A percentile compares a stretch with the other conserved stretches of the same genome.
phyloP scores from a whole-genome alignment of 257 asterid genomes.

The Ilex aquifolium region DNA sequence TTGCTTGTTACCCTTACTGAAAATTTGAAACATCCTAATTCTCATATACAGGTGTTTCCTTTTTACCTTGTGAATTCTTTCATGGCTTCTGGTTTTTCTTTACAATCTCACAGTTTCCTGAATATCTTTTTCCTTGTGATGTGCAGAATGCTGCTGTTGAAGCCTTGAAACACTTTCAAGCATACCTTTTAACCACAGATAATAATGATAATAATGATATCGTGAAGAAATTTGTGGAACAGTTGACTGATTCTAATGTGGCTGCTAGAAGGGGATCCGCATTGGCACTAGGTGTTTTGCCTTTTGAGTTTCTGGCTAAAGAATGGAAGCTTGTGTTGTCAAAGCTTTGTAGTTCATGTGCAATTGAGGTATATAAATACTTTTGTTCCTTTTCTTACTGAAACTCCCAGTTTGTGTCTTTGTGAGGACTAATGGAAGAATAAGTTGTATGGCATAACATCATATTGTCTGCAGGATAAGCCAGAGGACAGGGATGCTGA shows the following conservation, averaged over 20 bases:
- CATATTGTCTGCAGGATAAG: constrained; percentile 49
- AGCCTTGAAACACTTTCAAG: constrained; percentile 61
- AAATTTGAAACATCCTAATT: constrained; percentile 89
- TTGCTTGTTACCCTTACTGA: constrained; percentile 81
- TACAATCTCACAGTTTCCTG: constrained; percentile 3
- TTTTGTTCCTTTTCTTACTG: constrained; percentile 22
- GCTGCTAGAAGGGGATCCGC: constrained; percentile 97
- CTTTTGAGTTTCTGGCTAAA: constrained; percentile 56
- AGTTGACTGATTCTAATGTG: constrained; percentile 75
- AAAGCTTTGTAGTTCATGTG: constrained; percentile 68
- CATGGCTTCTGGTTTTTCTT: constrained; percentile 11
- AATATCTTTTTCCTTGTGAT: constrained; percentile 22
- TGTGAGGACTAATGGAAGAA: not conserved
- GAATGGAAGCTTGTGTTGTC: constrained; percentile 61
- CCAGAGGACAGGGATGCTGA: constrained; percentile 93
- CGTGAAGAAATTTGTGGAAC: constrained; percentile 62
- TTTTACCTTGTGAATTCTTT: not conserved
- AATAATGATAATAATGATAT: constrained; percentile 48
- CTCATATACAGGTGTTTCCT: constrained; percentile 73
- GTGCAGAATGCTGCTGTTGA: constrained; percentile 68
- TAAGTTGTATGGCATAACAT: not conserved
- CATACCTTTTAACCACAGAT: constrained; percentile 46
- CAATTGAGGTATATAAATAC: constrained; percentile 58
- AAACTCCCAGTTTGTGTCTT: not conserved
- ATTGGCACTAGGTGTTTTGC: constrained; percentile 79